Evolutionary conservation across 116 monocot species (phyloP).

Genomic region (Posidonia oceanica): DNA sequence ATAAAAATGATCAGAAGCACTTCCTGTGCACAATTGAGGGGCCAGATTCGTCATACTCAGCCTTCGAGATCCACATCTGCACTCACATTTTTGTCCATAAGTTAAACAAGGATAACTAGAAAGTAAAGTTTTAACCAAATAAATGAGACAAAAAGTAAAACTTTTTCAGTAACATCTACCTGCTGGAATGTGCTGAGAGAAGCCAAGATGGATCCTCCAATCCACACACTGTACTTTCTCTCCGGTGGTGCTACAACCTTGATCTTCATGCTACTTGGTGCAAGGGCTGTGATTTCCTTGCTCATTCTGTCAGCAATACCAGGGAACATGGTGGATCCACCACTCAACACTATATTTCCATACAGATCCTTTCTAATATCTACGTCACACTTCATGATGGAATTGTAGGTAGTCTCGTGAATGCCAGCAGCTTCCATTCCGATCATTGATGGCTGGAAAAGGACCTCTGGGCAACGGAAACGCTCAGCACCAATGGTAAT

Average conservation of each 20-base stretch:
- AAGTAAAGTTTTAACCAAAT: neutral
- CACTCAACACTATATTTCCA: constrained; percentile 28
- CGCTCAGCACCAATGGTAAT: constrained; percentile 27
- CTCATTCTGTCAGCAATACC: constrained; percentile 32
- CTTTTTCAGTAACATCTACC: neutral
- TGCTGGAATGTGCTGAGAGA: constrained; percentile 34
- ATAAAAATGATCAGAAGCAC: constrained; percentile 17
- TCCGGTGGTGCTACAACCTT: constrained; percentile 36
- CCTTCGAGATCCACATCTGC: constrained; percentile 34
- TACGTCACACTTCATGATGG: constrained; percentile 35
- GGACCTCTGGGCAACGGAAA: constrained; percentile 33
- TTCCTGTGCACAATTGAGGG: constrained; percentile 31
- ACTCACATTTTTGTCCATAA: neutral
- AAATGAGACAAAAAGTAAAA: neutral
- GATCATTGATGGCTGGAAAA: constrained; percentile 33
- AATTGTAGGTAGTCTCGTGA: constrained; percentile 33
- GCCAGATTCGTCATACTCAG: constrained; percentile 27
- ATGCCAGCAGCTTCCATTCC: constrained; percentile 34
- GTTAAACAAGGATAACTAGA: neutral
- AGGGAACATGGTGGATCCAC: constrained; percentile 31
- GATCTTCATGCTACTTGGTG: constrained; percentile 35
- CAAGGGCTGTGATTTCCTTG: constrained; percentile 32
- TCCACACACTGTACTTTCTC: constrained; percentile 35
- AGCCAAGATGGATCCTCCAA: constrained; percentile 28
- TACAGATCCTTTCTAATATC: constrained; percentile 31